Percentiles rank a stretch among this genome's conserved stretches.
phyloP scores from a whole-genome alignment of 2,329 filamentous ascomycete genomes.

The Exophiala sp. region DNA sequence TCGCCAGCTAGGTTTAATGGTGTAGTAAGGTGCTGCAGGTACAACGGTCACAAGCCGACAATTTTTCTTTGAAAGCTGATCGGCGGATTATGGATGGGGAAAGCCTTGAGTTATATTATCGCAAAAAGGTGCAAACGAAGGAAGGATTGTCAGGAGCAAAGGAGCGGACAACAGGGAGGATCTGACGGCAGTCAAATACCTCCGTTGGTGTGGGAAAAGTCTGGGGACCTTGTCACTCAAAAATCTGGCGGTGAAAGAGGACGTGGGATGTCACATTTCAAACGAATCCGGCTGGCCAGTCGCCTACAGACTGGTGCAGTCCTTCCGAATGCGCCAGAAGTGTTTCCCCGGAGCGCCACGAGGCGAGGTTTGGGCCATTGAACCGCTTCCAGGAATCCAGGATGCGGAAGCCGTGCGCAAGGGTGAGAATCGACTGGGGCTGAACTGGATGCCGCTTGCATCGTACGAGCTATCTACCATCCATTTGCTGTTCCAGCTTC shows the following conservation, averaged over 20 bases:
- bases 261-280: slow-evolving; percentile 27
- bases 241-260: slow-evolving; percentile 25
- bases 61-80: not conserved
- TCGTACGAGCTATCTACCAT: slow-evolving; percentile 1
- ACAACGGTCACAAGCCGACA: too few relatives aligned
- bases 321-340: slow-evolving; percentile 11
- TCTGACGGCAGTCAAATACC: slow-evolving; percentile 17
- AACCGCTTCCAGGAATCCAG: not conserved
- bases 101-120: not conserved
- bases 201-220: slow-evolving; percentile 8
- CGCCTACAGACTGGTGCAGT: not conserved
- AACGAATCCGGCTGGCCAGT: slow-evolving; percentile 18
- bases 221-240: slow-evolving; percentile 10
- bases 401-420: not conserved
- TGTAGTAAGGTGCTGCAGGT: not conserved
- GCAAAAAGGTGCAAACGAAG: slow-evolving; percentile 1
- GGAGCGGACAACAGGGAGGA: slow-evolving; percentile 2
- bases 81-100: not conserved
- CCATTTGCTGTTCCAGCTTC: slow-evolving; percentile 11
- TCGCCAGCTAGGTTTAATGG: not conserved
- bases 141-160: slow-evolving; percentile 3
- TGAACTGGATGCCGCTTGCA: not conserved
- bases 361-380: not conserved
- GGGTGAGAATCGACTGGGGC: not conserved
- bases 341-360: slow-evolving; percentile 24